These are phyloP conservation scores for Lactarius vividus DNA, from an alignment of 768 basidiomycete species.

Conservation along the genomic window DNA sequence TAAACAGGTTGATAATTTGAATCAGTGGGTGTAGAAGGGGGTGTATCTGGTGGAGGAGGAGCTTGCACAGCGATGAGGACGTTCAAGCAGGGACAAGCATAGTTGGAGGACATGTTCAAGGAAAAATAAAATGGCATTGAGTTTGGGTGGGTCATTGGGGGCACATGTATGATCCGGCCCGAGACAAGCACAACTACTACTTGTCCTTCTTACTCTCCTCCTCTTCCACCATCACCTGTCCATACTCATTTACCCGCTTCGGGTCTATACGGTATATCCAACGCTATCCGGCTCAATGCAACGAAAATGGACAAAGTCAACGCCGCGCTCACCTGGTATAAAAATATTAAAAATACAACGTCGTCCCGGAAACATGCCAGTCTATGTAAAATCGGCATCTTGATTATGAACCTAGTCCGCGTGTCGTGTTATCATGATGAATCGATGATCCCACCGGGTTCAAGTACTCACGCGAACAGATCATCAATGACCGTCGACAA, in stretches of 20 bases:
- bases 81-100: conserved; percentile 72
- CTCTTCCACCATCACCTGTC: conserved; percentile 61
- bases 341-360: conserved; percentile 85
- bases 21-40: conserved; percentile 30
- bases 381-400: conserved; percentile 94
- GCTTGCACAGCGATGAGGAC: conserved; percentile 45
- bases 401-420: conserved; percentile 78
- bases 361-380: conserved; percentile 89
- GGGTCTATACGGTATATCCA: conserved; percentile 98
- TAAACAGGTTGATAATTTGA: conserved; percentile 52
- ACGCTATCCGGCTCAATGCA: conserved; percentile 49
- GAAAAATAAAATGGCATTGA: conserved; percentile 1
- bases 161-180: conserved; percentile 1
- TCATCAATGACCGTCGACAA: conserved; percentile 90
- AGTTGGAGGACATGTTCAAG: conserved; percentile 32
- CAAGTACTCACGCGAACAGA: conserved; percentile 70
- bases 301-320: neutral
- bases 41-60: conserved; percentile 32
- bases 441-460: conserved; percentile 10
- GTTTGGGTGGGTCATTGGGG: neutral
- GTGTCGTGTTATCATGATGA: conserved; percentile 13
- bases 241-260: conserved; percentile 94
- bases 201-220: conserved; percentile 39
- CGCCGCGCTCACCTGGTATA: conserved; percentile 72
- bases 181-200: conserved; percentile 27